Base-by-base conservation (phyloP, 2,329 filamentous ascomycete genomes). In the Colletotrichum tanaceti region DNA sequence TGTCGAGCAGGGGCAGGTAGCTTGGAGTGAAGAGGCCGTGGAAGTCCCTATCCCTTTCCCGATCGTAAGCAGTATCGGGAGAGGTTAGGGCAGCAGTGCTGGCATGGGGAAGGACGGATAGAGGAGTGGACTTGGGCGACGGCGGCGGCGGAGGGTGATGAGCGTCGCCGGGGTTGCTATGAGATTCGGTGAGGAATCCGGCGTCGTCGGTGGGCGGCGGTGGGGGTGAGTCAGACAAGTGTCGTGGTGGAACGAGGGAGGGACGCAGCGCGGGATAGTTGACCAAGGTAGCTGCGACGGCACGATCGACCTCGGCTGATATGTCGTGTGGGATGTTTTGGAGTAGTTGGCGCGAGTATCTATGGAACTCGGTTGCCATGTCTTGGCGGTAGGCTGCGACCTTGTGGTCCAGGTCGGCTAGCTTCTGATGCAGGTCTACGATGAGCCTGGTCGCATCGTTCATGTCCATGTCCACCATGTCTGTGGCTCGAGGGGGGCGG, bases 11-110 rank as follows among this genome's bases (percentile, higher is more conserved):
- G 52, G 88, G 88, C 63, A 91, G 82, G 73, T 87, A 91, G 70
- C 80, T 85, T 35, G 88, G 89, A 43, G 85, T 90, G 74, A 91
- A 90, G 68, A 91, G 78, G 70, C 88, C 88, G 71, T 85, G 84
- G 71, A 91, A 85, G 72, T 90, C 87, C 74, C 80, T 79, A 72
- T 90, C 87, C 68, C 86, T 84, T 67, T 86, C 85, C 78, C 85
- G 85, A 58, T 71, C 70, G 70, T 73, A 61, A 59, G 46, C 65
- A 18, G 71, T 70, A 63, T 71, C 65, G 46, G 72, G 46, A 49
- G 65, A 67, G 65, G 49, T 63, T 54, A 63, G 54, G 53, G 53
- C 50, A 54, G 54, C 57, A 62, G 61, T 68, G 18, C 53, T 59
- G 65, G 64, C 63, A 68, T 68, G 43, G 49, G 65, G 46, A 28